These are phyloP conservation scores for Aegilops bicornis DNA, from an alignment of 176 grass and related monocot species.

Conservation along the genomic window DNA sequence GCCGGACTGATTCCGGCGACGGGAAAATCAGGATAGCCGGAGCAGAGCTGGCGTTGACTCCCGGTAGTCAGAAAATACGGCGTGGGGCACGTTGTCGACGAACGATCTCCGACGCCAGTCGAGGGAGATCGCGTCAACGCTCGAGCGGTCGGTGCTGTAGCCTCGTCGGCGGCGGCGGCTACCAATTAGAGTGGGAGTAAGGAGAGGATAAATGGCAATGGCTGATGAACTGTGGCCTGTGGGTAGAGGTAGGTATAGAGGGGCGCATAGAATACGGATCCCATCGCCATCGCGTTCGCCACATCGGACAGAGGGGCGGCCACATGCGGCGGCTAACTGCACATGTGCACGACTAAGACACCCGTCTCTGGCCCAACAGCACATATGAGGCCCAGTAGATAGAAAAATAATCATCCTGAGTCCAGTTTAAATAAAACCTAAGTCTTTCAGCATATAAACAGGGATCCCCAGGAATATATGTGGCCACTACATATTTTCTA, in stretches of 20 bases:
- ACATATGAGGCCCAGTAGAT: no score
- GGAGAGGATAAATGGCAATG: background rate
- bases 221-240: background rate
- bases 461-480: no score
- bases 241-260: background rate
- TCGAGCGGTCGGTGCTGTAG: background rate
- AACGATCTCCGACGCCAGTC: background rate
- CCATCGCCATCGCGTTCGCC: background rate
- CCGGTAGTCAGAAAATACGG: background rate
- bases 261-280: background rate
- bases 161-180: conserved; percentile 20
- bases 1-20: background rate
- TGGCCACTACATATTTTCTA: no score
- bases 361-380: no score
- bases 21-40: background rate
- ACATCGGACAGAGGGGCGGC: background rate
- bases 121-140: background rate
- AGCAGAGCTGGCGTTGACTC: background rate
- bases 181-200: background rate
- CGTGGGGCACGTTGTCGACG: background rate
- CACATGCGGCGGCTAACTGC: background rate
- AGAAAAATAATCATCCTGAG: no score
- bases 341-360: no score
- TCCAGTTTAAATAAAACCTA: no score
- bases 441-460: no score